phyloP scores from a whole-genome alignment of 1,284 basidiomycete genomes.

The Clitocybe nebularis region DNA sequence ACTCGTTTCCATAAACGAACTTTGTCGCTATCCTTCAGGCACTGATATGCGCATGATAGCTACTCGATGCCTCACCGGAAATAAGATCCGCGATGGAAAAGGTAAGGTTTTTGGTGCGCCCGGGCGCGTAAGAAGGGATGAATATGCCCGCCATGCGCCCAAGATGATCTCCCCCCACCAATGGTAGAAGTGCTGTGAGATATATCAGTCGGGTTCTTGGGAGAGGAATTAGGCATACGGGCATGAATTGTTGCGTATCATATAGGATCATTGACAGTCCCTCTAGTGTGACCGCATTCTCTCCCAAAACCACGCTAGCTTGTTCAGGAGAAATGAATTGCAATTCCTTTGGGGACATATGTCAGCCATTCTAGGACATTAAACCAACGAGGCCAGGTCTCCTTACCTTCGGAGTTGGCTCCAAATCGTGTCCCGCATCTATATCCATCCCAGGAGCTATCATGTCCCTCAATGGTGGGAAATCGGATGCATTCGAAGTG shows the following conservation, averaged over 20 bases:
- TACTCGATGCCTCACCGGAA: conserved; percentile 28
- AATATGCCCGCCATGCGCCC: conserved; percentile 33
- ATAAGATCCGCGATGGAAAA: conserved; percentile 29
- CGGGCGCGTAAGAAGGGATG: conserved; percentile 23
- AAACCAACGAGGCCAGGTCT: too few relatives aligned
- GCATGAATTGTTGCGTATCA: conserved; percentile 34
- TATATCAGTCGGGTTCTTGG: conserved; percentile 5
- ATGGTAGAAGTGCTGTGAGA: conserved; percentile 38
- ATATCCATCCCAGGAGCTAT: conserved; percentile 21
- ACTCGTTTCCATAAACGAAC: conserved; percentile 24
- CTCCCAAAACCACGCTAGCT: conserved; percentile 24
- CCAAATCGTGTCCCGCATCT: conserved; percentile 14
- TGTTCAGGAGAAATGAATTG: conserved; percentile 27
- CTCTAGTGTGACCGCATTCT: conserved; percentile 23
- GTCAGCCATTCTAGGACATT: not conserved
- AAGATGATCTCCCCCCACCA: conserved; percentile 43
- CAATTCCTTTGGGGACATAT: conserved; percentile 24
- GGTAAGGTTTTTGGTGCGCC: conserved; percentile 15
- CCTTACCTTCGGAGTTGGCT: conserved; percentile 24
- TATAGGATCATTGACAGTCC: conserved; percentile 31
- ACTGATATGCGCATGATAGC: not conserved
- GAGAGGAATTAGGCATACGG: conserved; percentile 17
- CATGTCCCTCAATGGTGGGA: conserved; percentile 18
- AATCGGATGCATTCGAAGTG: conserved; percentile 15
- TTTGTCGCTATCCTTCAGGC: conserved; percentile 7